Evolutionary conservation across 1,284 basidiomycete genomes (phyloP).

Genomic region (Cryptococcus hybrid): DNA sequence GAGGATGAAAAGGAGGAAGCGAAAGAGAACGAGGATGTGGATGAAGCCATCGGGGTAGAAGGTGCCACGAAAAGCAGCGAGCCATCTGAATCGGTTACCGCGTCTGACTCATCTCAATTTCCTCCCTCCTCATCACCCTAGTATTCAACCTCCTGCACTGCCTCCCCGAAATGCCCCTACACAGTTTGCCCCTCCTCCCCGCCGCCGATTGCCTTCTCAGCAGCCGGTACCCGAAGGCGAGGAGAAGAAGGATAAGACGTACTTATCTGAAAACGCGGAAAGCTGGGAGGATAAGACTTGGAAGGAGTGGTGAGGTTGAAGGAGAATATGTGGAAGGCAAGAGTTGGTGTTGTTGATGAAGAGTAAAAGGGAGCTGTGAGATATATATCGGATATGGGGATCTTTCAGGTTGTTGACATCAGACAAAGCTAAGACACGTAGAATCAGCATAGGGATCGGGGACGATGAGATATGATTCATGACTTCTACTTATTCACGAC

Average conservation of each 20-base stretch:
- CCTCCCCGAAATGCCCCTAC: not conserved
- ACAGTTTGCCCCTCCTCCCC: not conserved
- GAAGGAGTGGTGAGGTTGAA: conserved; percentile 74
- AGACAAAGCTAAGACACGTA: not conserved
- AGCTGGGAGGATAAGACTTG: conserved; percentile 89
- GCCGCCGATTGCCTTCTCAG: conserved; percentile 17
- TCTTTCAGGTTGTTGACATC: not conserved
- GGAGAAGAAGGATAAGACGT: conserved; percentile 12
- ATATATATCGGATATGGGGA: no score
- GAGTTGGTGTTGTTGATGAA: conserved; percentile 62
- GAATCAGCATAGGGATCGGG: not conserved
- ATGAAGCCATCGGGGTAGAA: not conserved
- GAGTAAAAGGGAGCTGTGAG: not conserved
- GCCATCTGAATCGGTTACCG: not conserved
- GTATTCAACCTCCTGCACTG: not conserved
- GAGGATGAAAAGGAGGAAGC: not conserved
- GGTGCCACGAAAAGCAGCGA: not conserved
- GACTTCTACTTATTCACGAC: no score
- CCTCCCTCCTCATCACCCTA: not conserved
- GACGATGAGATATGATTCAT: not conserved
- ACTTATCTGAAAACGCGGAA: conserved; percentile 26
- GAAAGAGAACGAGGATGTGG: not conserved
- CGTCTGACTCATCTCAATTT: not conserved
- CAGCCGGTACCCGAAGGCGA: conserved; percentile 24
- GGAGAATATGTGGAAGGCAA: conserved; percentile 87